phyloP scores from a whole-genome alignment of 176 grass and related monocot species.

The Pharus latifolius region DNA sequence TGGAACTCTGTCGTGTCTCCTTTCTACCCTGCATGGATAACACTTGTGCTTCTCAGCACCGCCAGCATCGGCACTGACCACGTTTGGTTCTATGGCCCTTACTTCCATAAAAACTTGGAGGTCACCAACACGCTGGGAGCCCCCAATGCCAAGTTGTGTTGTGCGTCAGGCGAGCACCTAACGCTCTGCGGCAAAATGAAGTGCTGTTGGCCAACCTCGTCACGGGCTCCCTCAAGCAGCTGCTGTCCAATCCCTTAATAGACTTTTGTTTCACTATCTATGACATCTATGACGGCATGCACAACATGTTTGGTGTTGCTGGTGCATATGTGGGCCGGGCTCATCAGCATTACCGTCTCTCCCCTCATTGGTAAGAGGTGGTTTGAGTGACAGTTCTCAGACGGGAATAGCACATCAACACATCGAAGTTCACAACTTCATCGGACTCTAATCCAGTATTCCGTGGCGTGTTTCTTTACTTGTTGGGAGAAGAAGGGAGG shows the following conservation, averaged over 20 bases:
- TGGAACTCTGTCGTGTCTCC: not conserved
- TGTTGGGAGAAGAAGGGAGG: not conserved
- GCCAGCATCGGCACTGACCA: not conserved
- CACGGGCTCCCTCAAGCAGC: not conserved
- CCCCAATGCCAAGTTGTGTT: not conserved
- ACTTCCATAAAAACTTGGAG: conserved; percentile 20
- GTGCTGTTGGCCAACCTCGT: not conserved
- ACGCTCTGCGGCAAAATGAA: not conserved
- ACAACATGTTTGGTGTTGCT: not conserved
- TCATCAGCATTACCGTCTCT: too few relatives aligned
- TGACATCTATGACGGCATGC: not conserved
- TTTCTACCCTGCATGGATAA: conserved; percentile 17
- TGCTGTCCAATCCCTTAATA: not conserved
- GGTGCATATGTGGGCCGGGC: too few relatives aligned
- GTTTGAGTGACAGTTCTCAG: too few relatives aligned
- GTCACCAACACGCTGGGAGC: not conserved
- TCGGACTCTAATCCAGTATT: not conserved
- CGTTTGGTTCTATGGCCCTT: conserved; percentile 23
- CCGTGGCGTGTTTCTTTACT: not conserved
- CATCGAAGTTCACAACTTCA: not conserved
- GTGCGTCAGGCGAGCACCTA: not conserved
- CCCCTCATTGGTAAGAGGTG: too few relatives aligned
- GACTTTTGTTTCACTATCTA: not conserved
- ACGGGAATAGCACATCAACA: too few relatives aligned
- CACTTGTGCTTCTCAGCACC: conserved; percentile 6